Evolutionary conservation across 208 protist genomes (phyloP), one percentile per base, ranked within the genome.

Genomic region (Endotrypanum monterogeii): DNA sequence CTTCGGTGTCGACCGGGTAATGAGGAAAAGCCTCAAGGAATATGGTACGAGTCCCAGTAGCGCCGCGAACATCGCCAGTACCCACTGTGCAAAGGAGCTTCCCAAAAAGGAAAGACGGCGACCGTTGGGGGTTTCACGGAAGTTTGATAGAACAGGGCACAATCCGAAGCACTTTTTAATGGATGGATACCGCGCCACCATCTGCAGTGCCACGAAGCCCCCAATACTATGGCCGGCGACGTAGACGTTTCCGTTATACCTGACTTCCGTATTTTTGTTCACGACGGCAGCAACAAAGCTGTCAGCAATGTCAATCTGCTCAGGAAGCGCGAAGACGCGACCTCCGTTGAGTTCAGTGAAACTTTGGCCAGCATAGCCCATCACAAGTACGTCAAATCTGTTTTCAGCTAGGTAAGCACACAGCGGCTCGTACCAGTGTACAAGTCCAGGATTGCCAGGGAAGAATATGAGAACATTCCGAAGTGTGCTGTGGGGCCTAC

Each of bases 191-290:
- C 83, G 80, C 1, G 83, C 55, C n/a, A 89, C 60, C 73, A 95
- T 83, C 9, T 95, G 82, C 69, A 90, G 51, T 0, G 81, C 88
- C 11, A 95, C 69, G 74, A 93, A 93, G 18, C 83, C 88, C n/a
- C 90, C 90, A 58, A 95, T 92, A 69, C 90, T 95, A 68, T 95
- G 90, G 4, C 90, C 90, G n/a, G 73, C 90, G 44, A 93, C 76
- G 58, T 82, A 93, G 12, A 94, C 71, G 68, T 84, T 72, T 18
- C 80, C 71, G 1, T 70, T 69, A 73, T 94, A 94, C 74, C 74
- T 80, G 12, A 48, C 37, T 18, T 61, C 62, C n/a, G 56, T 25
- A 14, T 69, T 73, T 9, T 56, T 35, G 41, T 79, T 79, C 14
- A 87, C 9, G 11, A 91, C 48, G 0, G 71, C 57, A 2, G 35